phyloP scores from a whole-genome alignment of 805 yeast species.

The Wickerhamomyces tratensis region DNA sequence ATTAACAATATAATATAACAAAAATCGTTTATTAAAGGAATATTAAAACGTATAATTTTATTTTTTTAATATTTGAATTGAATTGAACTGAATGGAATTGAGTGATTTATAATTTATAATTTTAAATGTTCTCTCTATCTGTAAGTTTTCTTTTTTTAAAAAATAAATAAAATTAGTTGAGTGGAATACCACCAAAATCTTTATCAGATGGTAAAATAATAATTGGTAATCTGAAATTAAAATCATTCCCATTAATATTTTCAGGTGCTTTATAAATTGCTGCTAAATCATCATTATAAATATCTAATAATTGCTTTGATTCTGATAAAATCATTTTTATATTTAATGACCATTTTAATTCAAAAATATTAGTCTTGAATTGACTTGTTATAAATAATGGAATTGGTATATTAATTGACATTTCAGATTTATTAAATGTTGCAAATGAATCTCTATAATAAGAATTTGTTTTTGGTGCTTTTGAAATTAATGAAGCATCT shows the following conservation, averaged over 20 bases:
- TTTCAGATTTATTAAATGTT: slow-evolving; percentile 16
- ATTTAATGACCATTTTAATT: slow-evolving; percentile 26
- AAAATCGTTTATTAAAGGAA: too few species aligned
- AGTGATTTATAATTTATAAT: too few species aligned
- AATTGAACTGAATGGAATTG: too few species aligned
- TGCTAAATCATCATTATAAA: slow-evolving; percentile 29
- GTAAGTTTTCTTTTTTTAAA: too few species aligned
- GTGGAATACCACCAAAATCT: slow-evolving; percentile 38
- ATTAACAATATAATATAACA: too few species aligned
- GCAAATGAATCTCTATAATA: slow-evolving; percentile 23
- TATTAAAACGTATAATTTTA: too few species aligned
- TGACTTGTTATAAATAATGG: slow-evolving; percentile 28
- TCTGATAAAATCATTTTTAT: slow-evolving; percentile 25
- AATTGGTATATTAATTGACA: slow-evolving; percentile 23
- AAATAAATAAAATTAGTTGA: background rate
- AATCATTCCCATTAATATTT: slow-evolving; percentile 26
- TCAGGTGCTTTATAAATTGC: slow-evolving; percentile 22
- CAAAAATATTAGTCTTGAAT: slow-evolving; percentile 29
- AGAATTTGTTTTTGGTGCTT: slow-evolving; percentile 5
- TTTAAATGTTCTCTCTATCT: too few species aligned
- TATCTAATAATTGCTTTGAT: slow-evolving; percentile 10
- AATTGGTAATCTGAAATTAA: slow-evolving; percentile 35
- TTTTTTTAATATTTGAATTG: too few species aligned
- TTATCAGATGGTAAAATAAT: slow-evolving; percentile 34
- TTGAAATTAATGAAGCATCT: slow-evolving; percentile 5